Evolutionary conservation across 768 basidiomycete species (phyloP), one percentile per base, ranked within the genome.

Genomic region (Xerocomellus intermedius): DNA sequence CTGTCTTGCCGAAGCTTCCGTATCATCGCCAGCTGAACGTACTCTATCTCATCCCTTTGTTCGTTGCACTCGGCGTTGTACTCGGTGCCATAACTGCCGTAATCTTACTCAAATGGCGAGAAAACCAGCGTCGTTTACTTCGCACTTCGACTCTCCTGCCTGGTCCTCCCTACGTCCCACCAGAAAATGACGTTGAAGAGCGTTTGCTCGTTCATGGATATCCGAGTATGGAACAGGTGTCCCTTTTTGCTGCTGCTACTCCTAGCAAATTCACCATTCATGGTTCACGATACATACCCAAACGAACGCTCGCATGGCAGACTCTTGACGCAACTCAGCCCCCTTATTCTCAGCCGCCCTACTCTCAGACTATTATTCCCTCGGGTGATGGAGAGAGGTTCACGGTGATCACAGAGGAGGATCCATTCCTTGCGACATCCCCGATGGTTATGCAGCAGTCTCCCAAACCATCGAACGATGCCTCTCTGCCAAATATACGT

Each of bases 181-280:
- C 55, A n/a, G 66, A 52, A 45, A 55, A 52, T 2, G 66, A 62
- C 26, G 42, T 52, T 3, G 58, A 65, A 30, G 60, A 56, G 28
- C 51, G 24, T 16, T 37, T 63, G 8, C 56, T 59, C 30, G 51
- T 58, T n/a, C 52, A 59, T 17, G 54, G 37, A 28, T 38, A 50
- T 4, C 60, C 58, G n/a, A 68, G 68, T 21, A 70, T 64, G 64
- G 69, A 72, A 21, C 57, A 66, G 5, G 70, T 64, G 6, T 54
- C 66, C 5, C 62, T 68, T 30, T 60, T 62, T 43, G 54, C 62
- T 22, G 58, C 54, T 4, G 46, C 53, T 5, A 70, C 69, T 17
- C 71, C 69, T 4, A 70, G 69, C 48, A 70, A 73, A 53, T 48
- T 39, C 12, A 70, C 67, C 1, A 28, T 71, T 37, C 71, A 73